Evolutionary conservation across 2,329 filamentous ascomycete species (phyloP), one percentile per base, ranked within the genome.

Genomic region (Pseudopyricularia javanii): DNA sequence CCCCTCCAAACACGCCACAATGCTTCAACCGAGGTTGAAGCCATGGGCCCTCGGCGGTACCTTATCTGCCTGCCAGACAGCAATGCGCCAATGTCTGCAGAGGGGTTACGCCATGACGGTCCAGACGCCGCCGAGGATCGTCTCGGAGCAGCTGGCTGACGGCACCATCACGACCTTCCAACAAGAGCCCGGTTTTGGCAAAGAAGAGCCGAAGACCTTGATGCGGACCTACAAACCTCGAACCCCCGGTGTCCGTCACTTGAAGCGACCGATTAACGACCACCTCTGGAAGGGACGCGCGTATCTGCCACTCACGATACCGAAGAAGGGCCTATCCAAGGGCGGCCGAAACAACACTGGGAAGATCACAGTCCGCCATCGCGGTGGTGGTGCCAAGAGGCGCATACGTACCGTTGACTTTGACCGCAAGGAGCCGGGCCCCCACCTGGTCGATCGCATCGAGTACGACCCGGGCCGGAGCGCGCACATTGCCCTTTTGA

Each of bases 201-300:
- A 60, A 22, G 55, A 55, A 54, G 60, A 65, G 20, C 64, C 65
- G 43, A 62, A 72, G 15, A 68, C 72, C 15, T 70, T 76, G 47
- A 66, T 97, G 67, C 83, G 88, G 61, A 93, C 87, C 52, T 98
- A 96, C 70, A 97, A 88, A 68, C 93, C 93, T 34, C 83, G 89
- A 61, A 96, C 93, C 1, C 91, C 91, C 12, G 93, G 93, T 78
- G 70, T 95, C 55, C 84, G 93, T 63, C 93, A 98, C 79, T 74
- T 98, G 59, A 86, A 85, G 67, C 82, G 93, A 45, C 90, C 93
- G 14, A 85, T 96, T 70, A 97, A 97, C 70, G 90, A 96, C 63
- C 93, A 98, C 68, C 74, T 98, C 47, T 97, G 89, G 89, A 96
- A 95, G 70, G 93, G 93, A 54, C 78, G 90, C 54, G 88, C 93